Base-by-base conservation (phyloP, 1,284 basidiomycete species). In the Mycena citricolor region DNA sequence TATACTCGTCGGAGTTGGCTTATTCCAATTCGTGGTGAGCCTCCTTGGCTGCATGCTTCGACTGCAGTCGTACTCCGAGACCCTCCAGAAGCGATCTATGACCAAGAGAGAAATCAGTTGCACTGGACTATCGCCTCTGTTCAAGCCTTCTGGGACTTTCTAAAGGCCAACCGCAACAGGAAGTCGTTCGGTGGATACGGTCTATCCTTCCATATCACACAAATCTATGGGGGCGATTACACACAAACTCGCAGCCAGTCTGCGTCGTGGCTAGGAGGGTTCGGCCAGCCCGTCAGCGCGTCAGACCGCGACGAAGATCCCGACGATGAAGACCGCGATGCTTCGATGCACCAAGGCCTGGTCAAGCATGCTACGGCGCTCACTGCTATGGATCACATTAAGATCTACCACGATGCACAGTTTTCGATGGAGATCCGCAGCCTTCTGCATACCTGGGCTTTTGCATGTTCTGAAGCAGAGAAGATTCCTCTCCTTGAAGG, bases 361-460 rank as follows among this genome's bases (percentile, higher is more conserved):
- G 41, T 23, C n/a, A 28, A 23, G 16, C 24, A 7, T n/a, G 40
- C n/a, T 40, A 50, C 5, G 24, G 38, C 17, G 25, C 39, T 19
- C 22, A n/a, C n/a, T 12, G 22, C 28, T 8, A 57, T 69, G 28
- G 80, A 82, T 53, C 68, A 80, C 55, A 71, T 86, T 65, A 82
- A 81, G 59, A 57, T 86, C 17, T 81, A 80, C 58, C 80, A 83
- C 54, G 79, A 81, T 50, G 67, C 70, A 14, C 49, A 56, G 17
- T 67, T 71, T 47, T 68, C 77, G 13, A 68, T 78, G 61, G 60
- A 63, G 46, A 54, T 85, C 6, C 69, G 82, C 26, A 73, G 65
- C 45, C 56, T 77, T 14, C 60, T 86, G 24, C 69, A 80, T 57
- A 65, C 70, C 4, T 85, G 83, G 76, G 46, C 56, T 2, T 74